phyloP scores from a whole-genome alignment of 306 rosid genomes.

The Sicyos edulis region DNA sequence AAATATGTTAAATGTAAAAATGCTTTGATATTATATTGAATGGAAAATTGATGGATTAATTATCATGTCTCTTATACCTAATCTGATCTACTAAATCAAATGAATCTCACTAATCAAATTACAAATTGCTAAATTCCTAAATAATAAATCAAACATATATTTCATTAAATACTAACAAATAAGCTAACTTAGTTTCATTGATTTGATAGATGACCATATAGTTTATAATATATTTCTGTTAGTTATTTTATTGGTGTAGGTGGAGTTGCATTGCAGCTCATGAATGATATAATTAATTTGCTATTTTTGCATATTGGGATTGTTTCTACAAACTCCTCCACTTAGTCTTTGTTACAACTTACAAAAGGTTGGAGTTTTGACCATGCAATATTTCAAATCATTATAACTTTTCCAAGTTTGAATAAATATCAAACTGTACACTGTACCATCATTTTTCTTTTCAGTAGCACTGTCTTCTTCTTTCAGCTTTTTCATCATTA shows the following conservation, averaged over 20 bases:
- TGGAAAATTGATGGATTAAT: too few relatives aligned
- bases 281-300: background rate
- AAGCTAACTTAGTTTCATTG: too few relatives aligned
- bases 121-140: too few relatives aligned
- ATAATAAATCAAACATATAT: too few relatives aligned
- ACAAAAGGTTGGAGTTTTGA: constrained; percentile 8
- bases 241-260: background rate
- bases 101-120: too few relatives aligned
- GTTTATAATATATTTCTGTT: too few relatives aligned
- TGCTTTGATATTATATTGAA: too few relatives aligned
- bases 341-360: background rate
- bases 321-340: background rate
- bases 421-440: background rate
- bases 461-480: background rate
- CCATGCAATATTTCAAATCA: constrained; percentile 18
- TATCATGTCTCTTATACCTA: too few relatives aligned
- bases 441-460: background rate
- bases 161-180: too few relatives aligned
- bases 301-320: background rate
- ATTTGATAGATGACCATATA: too few relatives aligned
- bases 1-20: too few relatives aligned
- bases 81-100: too few relatives aligned
- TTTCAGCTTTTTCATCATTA: background rate
- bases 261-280: background rate
- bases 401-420: background rate